phyloP scores from a whole-genome alignment of 2,329 filamentous ascomycete species.

The Fusarium sp. region DNA sequence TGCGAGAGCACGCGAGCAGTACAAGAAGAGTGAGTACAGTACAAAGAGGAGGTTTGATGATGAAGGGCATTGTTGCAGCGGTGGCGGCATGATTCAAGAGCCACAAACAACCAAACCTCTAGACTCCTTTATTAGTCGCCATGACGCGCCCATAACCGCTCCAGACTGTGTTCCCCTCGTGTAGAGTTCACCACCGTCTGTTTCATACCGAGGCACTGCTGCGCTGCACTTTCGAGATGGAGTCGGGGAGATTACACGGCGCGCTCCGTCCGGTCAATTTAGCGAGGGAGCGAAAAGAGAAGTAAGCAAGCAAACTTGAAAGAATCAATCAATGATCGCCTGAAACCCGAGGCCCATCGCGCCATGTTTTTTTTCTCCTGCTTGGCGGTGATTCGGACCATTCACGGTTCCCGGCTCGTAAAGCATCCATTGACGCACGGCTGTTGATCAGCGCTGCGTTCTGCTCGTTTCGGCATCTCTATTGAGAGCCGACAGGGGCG shows the following conservation, averaged over 20 bases:
- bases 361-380: background rate
- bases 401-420: background rate
- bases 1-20: background rate
- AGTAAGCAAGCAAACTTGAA: background rate
- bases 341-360: background rate
- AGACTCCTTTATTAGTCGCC: background rate
- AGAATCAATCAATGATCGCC: background rate
- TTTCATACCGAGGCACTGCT: background rate
- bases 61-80: background rate
- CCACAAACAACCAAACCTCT: background rate
- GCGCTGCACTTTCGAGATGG: background rate
- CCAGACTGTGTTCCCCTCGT: background rate
- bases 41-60: background rate
- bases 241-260: background rate
- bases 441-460: background rate
- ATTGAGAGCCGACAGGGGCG: background rate
- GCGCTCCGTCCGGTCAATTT: background rate
- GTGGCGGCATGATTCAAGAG: background rate
- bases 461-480: background rate
- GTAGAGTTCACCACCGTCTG: background rate
- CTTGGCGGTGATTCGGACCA: background rate
- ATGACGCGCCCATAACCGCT: background rate
- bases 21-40: background rate
- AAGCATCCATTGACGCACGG: background rate
- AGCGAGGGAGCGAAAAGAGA: background rate